Evolutionary conservation across 2,329 filamentous ascomycete species (phyloP).

Genomic region (Bipolaris cookei): DNA sequence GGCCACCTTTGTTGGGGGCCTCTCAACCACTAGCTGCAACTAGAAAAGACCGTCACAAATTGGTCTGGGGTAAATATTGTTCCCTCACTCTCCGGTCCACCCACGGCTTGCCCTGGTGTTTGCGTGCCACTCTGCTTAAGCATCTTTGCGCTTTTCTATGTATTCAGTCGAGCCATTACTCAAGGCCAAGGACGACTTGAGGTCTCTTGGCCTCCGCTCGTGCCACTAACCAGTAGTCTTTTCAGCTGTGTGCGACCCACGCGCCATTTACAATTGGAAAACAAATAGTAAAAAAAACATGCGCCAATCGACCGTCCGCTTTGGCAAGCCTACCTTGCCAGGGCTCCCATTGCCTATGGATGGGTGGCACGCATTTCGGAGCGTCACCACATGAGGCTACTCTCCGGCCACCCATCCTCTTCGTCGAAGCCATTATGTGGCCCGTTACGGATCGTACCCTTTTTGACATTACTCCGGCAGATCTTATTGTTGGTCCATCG

Average conservation of each 20-base stretch:
- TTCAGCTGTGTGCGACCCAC: constrained; percentile 8
- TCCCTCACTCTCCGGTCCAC: constrained; percentile 13
- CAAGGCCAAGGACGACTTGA: constrained; percentile 9
- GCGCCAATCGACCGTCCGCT: constrained; percentile 24
- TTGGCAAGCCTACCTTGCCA: constrained; percentile 23
- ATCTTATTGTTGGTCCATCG: constrained; percentile 22
- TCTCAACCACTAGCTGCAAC: constrained; percentile 16
- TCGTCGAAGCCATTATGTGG: constrained; percentile 9
- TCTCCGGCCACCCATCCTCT: constrained; percentile 26
- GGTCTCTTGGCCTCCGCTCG: constrained; percentile 10
- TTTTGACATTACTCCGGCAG: constrained; percentile 27
- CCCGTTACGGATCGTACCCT: constrained; percentile 37
- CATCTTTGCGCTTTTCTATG: constrained; percentile 10
- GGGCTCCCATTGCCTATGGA: constrained; percentile 24
- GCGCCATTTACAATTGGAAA: constrained; percentile 1
- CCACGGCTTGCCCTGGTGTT: constrained; percentile 14
- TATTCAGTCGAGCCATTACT: constrained; percentile 15
- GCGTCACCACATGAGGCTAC: constrained; percentile 36
- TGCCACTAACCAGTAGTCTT: constrained; percentile 21
- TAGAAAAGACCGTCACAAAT: constrained; percentile 4
- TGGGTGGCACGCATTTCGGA: constrained; percentile 44
- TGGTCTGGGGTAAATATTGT: constrained; percentile 14
- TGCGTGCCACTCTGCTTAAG: constrained; percentile 14
- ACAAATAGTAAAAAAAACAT: constrained; percentile 24
- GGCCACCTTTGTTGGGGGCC: constrained; percentile 16